Base-by-base conservation (phyloP, 2,329 filamentous ascomycete genomes). In the Dothistroma septosporum region DNA sequence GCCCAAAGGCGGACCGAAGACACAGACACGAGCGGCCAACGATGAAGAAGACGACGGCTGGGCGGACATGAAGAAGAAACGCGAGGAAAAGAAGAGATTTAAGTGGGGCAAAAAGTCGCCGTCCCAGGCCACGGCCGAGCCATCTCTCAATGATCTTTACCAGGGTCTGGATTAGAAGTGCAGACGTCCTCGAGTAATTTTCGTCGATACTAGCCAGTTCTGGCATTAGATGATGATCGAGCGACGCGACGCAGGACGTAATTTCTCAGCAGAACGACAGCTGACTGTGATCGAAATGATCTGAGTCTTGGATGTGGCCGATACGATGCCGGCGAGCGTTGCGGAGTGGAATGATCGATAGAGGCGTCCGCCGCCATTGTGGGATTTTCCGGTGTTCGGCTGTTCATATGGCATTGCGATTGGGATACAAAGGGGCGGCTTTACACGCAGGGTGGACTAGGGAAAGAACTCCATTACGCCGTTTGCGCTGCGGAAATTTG, bases 1-100 rank as follows among this genome's bases (percentile, higher is more conserved):
- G 66, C 68, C 72, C 2, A 75, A 74, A 64, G 72, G 73, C 16
- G 67, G 66, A 12, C 67, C 72, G 1, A 72, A 68, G 55, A 62
- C 64, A 16, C 61, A 52, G 16, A 47, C 57, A 2, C 56, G 61
- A 49, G 58, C 63, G 12, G 59, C 60, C 5, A 64, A 66, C 24
- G 70, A 70, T n/a, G 69, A 72, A 12, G 73, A 76, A n/a, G 74
- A 75, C 33, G 73, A 73, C 24, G 73, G 70, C 9, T 75, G 74
- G 74, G 71, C 69, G 4, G 65, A 64, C 32, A 65, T 65, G 57
- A 64, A 63, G 31, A 73, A 72, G 70, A 74, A 72, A 66, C 68
- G 71, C 33, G 66, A 65, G 46, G 71, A 73, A 35, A 72, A 73
- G 65, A 72, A 72, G 60, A 70, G 66, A 57, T 70, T 63, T 24